A percentile compares a stretch with the other conserved stretches of the same genome.
Evolutionary conservation across 1,139 yeast genomes (phyloP).

Genomic region (Candida gigantensis): DNA sequence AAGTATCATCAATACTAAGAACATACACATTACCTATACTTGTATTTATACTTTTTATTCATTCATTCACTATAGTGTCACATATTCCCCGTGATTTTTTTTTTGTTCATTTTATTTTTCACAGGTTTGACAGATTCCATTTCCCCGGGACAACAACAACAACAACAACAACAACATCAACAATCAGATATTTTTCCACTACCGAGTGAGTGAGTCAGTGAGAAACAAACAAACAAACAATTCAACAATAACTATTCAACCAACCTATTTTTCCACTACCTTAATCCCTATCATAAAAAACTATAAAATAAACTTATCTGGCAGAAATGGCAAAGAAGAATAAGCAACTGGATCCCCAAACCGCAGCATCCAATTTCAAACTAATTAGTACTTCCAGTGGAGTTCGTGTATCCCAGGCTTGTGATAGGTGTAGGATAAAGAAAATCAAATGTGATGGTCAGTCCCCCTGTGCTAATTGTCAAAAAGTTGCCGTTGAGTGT

Average conservation of each 20-base stretch:
- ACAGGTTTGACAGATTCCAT: neutral
- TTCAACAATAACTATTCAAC: neutral
- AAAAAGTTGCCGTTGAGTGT: constrained; percentile 64
- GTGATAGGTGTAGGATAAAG: constrained; percentile 76
- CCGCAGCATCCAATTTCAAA: constrained; percentile 30
- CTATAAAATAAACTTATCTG: too few relatives aligned
- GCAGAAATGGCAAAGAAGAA: constrained; percentile 4
- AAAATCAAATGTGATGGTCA: constrained; percentile 77
- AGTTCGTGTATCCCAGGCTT: constrained; percentile 68
- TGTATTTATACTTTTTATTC: too few relatives aligned
- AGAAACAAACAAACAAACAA: neutral
- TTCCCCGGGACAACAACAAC: neutral
- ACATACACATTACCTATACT: too few relatives aligned
- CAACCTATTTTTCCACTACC: too few relatives aligned
- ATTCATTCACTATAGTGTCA: too few relatives aligned
- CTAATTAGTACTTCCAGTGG: constrained; percentile 44
- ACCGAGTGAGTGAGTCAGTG: neutral
- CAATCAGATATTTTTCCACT: too few relatives aligned
- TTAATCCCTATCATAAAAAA: too few relatives aligned
- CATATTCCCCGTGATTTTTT: too few relatives aligned
- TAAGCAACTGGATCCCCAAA: constrained; percentile 1
- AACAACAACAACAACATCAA: neutral
- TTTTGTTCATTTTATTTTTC: neutral
- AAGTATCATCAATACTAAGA: too few relatives aligned
- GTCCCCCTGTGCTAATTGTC: constrained; percentile 70